A percentile compares a stretch with the other conserved stretches of the same genome.
Evolutionary conservation across 1,139 yeast species (phyloP).

Genomic region (Geotrichum histeridarum): DNA sequence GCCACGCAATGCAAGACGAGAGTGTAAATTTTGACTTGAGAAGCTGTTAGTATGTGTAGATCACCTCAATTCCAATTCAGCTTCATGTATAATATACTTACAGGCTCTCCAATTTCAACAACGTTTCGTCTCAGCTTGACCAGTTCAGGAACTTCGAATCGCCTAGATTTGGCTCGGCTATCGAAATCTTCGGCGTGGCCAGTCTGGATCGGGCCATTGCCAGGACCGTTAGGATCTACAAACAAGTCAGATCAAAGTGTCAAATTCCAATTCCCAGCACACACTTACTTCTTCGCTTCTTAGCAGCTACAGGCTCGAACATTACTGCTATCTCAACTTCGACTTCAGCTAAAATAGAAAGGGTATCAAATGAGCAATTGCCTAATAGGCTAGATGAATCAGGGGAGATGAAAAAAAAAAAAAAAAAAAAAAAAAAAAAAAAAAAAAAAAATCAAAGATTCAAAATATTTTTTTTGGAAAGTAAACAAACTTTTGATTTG

Average conservation of each 20-base stretch:
- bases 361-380: not conserved
- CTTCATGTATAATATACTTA: conserved; percentile 16
- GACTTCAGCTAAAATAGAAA: not conserved
- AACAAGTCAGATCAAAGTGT: not conserved
- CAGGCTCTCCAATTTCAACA: conserved; percentile 35
- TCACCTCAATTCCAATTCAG: too few species aligned
- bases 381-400: not conserved
- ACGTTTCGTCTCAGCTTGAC: conserved; percentile 21
- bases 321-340: not conserved
- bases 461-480: not conserved
- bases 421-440: not conserved
- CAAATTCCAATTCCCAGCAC: not conserved
- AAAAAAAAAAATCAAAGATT: not conserved
- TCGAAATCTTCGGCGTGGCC: conserved; percentile 5
- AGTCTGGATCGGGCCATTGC: not conserved
- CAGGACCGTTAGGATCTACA: conserved; percentile 1
- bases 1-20: conserved; percentile 46
- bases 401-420: not conserved
- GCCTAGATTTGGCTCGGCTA: conserved; percentile 11
- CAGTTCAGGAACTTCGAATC: conserved; percentile 12
- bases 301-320: conserved; percentile 4
- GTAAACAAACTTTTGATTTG: not conserved
- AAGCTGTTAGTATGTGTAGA: not conserved
- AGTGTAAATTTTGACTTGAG: conserved; percentile 26
- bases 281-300: conserved; percentile 6